phyloP scores from a whole-genome alignment of 2,329 filamentous ascomycete genomes.

The Mycosphaerella arachidis region DNA sequence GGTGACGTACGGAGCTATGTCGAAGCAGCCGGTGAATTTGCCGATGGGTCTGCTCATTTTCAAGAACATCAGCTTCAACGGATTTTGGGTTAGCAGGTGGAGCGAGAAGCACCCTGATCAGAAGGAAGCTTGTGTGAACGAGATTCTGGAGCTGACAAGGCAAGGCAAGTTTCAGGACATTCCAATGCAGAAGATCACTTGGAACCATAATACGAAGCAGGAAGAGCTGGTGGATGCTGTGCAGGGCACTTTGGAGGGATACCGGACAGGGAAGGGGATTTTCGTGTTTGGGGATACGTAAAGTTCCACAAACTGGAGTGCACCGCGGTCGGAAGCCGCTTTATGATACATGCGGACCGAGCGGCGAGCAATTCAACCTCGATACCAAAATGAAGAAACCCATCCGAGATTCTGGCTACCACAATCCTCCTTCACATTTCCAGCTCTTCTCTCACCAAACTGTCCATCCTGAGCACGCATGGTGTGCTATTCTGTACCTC shows the following conservation, averaged over 20 bases:
- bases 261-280: conserved; percentile 80
- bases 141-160: conserved; percentile 72
- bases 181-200: conserved; percentile 75
- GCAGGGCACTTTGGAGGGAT: conserved; percentile 78
- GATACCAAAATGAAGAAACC: too few relatives aligned
- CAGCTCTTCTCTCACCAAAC: too few relatives aligned
- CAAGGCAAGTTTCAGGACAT: conserved; percentile 75
- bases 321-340: too few relatives aligned
- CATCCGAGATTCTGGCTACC: too few relatives aligned
- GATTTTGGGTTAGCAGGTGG: conserved; percentile 95
- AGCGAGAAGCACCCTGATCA: conserved; percentile 67
- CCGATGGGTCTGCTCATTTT: conserved; percentile 88
- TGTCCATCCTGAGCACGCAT: too few relatives aligned
- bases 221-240: conserved; percentile 67
- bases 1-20: conserved; percentile 96
- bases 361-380: too few relatives aligned
- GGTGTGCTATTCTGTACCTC: too few relatives aligned
- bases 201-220: conserved; percentile 76
- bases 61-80: conserved; percentile 80
- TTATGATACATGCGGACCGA: too few relatives aligned
- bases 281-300: conserved; percentile 67
- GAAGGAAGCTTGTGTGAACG: conserved; percentile 75
- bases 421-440: too few relatives aligned
- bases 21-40: conserved; percentile 74
- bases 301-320: not conserved